phyloP scores from a whole-genome alignment of 495 filamentous ascomycete species.

The Cudoniella acicularis region DNA sequence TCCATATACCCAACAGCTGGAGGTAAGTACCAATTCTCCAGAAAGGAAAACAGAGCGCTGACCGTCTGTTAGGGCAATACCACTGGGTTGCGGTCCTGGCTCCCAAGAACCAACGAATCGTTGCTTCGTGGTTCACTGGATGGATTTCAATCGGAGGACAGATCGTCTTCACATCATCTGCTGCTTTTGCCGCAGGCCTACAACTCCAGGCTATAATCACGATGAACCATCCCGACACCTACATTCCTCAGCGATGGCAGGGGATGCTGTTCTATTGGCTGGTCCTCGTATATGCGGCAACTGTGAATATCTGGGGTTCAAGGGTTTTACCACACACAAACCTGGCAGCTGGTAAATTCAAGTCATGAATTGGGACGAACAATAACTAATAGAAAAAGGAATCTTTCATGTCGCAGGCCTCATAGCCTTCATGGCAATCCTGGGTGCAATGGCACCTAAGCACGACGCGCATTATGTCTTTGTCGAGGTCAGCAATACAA shows the following conservation, averaged over 20 bases:
- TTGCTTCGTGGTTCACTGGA: slow-evolving; percentile 44
- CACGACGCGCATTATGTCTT: slow-evolving; percentile 42
- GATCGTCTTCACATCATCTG: slow-evolving; percentile 30
- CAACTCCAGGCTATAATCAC: slow-evolving; percentile 44
- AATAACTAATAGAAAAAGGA: slow-evolving; percentile 26
- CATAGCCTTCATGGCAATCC: slow-evolving; percentile 36
- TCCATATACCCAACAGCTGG: not conserved
- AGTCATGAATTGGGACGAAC: not conserved
- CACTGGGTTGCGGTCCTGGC: slow-evolving; percentile 42
- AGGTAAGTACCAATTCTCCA: slow-evolving; percentile 4
- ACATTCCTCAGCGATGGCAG: slow-evolving; percentile 41
- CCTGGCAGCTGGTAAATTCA: slow-evolving; percentile 10
- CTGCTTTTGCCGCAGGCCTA: slow-evolving; percentile 37
- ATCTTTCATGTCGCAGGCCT: slow-evolving; percentile 45
- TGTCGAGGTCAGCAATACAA: slow-evolving; percentile 33
- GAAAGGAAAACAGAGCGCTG: slow-evolving; percentile 18
- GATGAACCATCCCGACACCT: slow-evolving; percentile 37
- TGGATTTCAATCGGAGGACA: slow-evolving; percentile 31
- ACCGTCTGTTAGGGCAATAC: slow-evolving; percentile 41
- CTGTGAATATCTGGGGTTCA: slow-evolving; percentile 41
- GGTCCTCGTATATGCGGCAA: slow-evolving; percentile 33
- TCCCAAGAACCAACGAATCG: slow-evolving; percentile 32
- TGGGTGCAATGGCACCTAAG: slow-evolving; percentile 40
- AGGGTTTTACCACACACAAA: slow-evolving; percentile 41
- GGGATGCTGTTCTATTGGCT: slow-evolving; percentile 46